Evolutionary conservation across 352 stramenopile genomes (phyloP), one percentile per base, ranked within the genome.

Genomic region (Pelagophyceae sp.): DNA sequence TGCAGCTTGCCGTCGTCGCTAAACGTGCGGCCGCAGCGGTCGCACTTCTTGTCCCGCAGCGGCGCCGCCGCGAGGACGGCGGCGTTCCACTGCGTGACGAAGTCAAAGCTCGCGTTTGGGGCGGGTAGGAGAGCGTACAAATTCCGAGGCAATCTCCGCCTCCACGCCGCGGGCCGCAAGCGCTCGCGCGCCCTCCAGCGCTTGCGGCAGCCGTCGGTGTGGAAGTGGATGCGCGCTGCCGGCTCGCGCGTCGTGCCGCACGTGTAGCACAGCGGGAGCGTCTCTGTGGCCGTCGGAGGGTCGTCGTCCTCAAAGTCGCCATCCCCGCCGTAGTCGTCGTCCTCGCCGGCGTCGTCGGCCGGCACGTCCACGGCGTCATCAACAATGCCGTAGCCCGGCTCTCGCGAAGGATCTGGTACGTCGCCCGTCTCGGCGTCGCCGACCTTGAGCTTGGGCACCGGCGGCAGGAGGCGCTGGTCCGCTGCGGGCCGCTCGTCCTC

Each of bases 261-360:
- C 1, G 35, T 58, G 38, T 74, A 74, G 67, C 67, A 74, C 67
- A 74, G 20, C 1, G 5, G 38, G 15, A 74, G 25, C 35, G 58
- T 15, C 1, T 1, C 0, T 27, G 23, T 2, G 11, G 11, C 58
- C 0, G 25, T 23, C 1, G 35, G 20, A 5, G 29, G 6, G 35
- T 74, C 67, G 11, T 31, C 67, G 23, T 74, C 38, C 23, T 58
- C 67, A 2, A 29, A 33, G 35, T 74, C 67, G 31, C 15, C 5
- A 31, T 67, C 58, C 58, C 31, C 58, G 23, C 31, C 23, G 23
- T 67, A 33, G 5, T 67, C 58, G 11, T 31, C 58, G 45, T 54
- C 45, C 45, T 54, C 45, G 45, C 45, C 45, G 23, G 11, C 45
- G 11, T 67, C 23, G 31, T 67, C 23, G 15, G 58, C 29, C 29